These are phyloP conservation scores for Fusarium pseudonygamai DNA, from an alignment of 2,329 filamentous ascomycete species.

Conservation along the genomic window DNA sequence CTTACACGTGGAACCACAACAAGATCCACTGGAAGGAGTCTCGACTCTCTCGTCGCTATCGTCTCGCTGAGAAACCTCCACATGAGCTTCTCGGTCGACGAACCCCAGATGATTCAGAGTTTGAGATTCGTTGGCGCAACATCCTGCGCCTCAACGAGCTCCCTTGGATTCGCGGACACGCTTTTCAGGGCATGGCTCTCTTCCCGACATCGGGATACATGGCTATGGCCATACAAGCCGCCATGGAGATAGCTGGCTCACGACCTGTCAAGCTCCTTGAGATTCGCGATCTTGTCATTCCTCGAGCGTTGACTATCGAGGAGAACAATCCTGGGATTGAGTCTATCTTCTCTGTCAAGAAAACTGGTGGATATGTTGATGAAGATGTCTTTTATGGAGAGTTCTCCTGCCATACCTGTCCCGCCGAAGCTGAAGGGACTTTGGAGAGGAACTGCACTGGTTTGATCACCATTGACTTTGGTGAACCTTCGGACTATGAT, in stretches of 20 bases:
- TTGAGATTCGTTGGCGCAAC: background rate
- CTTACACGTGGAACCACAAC: background rate
- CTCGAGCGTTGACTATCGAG: background rate
- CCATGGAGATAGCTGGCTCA: background rate
- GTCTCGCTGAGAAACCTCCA: background rate
- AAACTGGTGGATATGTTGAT: background rate
- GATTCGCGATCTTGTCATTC: background rate
- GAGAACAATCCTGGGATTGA: background rate
- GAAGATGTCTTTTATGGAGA: background rate
- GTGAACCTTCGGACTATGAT: background rate
- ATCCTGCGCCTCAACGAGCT: background rate
- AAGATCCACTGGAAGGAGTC: background rate
- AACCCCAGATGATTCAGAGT: background rate
- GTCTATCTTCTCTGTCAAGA: conserved; percentile 1
- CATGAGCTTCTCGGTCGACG: background rate
- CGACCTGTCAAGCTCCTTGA: background rate
- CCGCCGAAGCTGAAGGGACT: background rate
- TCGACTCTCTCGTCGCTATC: background rate
- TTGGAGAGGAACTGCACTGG: conserved; percentile 1
- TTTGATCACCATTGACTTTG: background rate
- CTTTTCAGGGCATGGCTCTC: background rate
- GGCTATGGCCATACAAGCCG: background rate
- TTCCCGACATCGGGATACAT: background rate
- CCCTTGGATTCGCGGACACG: background rate
- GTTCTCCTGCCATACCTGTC: background rate